Percentiles rank a stretch among this genome's conserved stretches.
phyloP scores from a whole-genome alignment of 768 basidiomycete genomes.

The Rhodotorula kratochvilovae region DNA sequence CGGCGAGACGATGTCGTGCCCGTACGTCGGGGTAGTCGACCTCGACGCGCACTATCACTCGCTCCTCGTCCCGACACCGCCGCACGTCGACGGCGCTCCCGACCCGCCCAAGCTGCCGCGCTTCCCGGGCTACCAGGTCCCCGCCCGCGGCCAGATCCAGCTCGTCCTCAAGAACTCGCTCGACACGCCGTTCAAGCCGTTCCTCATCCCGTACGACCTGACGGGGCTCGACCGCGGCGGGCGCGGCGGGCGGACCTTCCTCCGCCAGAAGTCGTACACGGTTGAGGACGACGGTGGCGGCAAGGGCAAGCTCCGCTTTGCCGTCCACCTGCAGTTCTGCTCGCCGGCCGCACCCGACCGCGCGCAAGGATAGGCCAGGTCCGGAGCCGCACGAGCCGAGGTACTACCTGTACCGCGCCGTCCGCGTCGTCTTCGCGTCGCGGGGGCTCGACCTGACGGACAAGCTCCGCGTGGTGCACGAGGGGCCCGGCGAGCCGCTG shows the following conservation, averaged over 20 bases:
- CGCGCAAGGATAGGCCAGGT: background rate
- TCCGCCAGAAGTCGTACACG: constrained; percentile 44
- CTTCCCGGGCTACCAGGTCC: constrained; percentile 46
- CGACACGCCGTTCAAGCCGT: constrained; percentile 45
- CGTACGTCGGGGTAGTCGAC: constrained; percentile 47
- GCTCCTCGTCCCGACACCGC: constrained; percentile 5
- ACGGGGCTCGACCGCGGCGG: constrained; percentile 40
- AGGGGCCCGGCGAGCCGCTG: constrained; percentile 27
- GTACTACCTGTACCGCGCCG: constrained; percentile 44
- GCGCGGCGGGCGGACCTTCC: constrained; percentile 43
- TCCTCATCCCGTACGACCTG: constrained; percentile 47
- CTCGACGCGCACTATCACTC: constrained; percentile 42
- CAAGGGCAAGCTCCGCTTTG: constrained; percentile 44
- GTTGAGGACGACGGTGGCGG: constrained; percentile 2
- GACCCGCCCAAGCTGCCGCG: constrained; percentile 16
- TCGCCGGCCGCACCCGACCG: constrained; percentile 34
- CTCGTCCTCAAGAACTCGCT: constrained; percentile 46
- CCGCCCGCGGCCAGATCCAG: constrained; percentile 46
- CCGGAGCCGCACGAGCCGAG: background rate
- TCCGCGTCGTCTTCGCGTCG: constrained; percentile 46
- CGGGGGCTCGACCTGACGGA: constrained; percentile 42
- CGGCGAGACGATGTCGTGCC: constrained; percentile 29
- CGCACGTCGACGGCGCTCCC: background rate
- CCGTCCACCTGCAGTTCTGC: constrained; percentile 46
- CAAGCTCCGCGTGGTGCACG: constrained; percentile 39